A percentile compares a stretch with the other conserved stretches of the same genome.
phyloP scores from a whole-genome alignment of 192 early-diverging fungal genomes.

The Umbelopsis isabellina region DNA sequence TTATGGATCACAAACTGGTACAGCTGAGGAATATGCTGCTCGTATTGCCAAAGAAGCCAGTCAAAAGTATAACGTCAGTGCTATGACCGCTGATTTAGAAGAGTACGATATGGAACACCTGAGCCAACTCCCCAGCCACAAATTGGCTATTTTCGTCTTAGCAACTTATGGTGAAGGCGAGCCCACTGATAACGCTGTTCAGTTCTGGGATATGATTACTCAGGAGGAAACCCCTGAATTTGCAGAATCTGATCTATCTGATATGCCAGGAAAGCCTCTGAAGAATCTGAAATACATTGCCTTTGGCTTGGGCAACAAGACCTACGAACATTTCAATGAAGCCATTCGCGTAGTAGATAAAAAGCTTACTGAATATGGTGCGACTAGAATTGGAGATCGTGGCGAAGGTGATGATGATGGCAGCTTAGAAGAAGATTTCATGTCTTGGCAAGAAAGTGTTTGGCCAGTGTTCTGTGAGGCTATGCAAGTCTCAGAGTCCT shows the following conservation, averaged over 20 bases:
- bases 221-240: conserved; percentile 71
- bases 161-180: conserved; percentile 98
- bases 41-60: conserved; percentile 85
- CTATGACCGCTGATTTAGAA: conserved; percentile 84
- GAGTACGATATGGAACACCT: conserved; percentile 89
- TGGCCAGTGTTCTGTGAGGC: conserved; percentile 71
- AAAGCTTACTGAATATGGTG: conserved; percentile 71
- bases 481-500: conserved; percentile 61
- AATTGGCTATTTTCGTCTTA: conserved; percentile 86
- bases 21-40: conserved; percentile 96
- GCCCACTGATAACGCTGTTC: conserved; percentile 95
- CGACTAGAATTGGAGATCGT: conserved; percentile 67
- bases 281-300: conserved; percentile 64
- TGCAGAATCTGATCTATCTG: conserved; percentile 45
- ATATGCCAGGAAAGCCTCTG: conserved; percentile 62
- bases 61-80: conserved; percentile 67
- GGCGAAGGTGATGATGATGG: conserved; percentile 98
- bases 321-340: conserved; percentile 89
- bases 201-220: conserved; percentile 86
- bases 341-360: conserved; percentile 73
- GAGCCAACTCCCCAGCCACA: conserved; percentile 62
- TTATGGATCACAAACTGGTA: conserved; percentile 98
- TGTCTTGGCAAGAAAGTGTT: conserved; percentile 88
- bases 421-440: conserved; percentile 93
- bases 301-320: conserved; percentile 87